Evolutionary conservation across 495 filamentous ascomycete genomes (phyloP).

Genomic region (Cercophora scortea): DNA sequence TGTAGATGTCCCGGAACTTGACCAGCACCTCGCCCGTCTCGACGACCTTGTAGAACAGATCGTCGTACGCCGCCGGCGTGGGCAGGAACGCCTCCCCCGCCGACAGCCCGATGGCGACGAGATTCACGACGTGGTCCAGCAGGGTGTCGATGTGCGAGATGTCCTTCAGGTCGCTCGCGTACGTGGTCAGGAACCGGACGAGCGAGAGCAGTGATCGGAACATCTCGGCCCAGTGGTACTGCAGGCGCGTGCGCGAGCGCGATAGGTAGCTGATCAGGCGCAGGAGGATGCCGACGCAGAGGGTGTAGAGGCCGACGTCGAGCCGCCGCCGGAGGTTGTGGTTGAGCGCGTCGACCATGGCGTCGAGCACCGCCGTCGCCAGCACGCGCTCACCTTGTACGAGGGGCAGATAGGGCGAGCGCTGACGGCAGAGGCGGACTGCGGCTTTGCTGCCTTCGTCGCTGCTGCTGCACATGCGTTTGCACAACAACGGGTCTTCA

Average conservation of each 20-base stretch:
- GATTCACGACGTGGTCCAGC: constrained; percentile 67
- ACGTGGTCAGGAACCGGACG: constrained; percentile 84
- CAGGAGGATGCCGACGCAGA: constrained; percentile 68
- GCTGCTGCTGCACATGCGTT: constrained; percentile 59
- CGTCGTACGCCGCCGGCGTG: constrained; percentile 79
- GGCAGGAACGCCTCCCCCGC: constrained; percentile 90
- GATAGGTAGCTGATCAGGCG: constrained; percentile 78
- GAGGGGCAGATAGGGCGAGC: constrained; percentile 78
- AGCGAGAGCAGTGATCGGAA: constrained; percentile 86
- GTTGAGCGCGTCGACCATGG: constrained; percentile 81
- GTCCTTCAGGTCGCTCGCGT: constrained; percentile 63
- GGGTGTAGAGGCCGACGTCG: constrained; percentile 78
- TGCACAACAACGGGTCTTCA: constrained; percentile 79
- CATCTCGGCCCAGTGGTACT: constrained; percentile 93
- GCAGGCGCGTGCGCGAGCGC: constrained; percentile 64
- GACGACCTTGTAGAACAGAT: constrained; percentile 96
- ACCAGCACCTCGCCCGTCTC: constrained; percentile 78
- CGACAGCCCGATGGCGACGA: constrained; percentile 82
- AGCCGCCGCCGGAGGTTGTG: constrained; percentile 85
- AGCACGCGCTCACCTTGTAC: constrained; percentile 62
- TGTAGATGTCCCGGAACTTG: constrained; percentile 75
- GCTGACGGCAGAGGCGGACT: constrained; percentile 83
- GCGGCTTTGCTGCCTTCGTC: constrained; percentile 61
- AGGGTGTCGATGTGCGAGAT: constrained; percentile 51
- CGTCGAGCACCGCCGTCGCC: constrained; percentile 70